phyloP scores from a whole-genome alignment of 2,329 filamentous ascomycete genomes.

The Colletotrichum tabaci region DNA sequence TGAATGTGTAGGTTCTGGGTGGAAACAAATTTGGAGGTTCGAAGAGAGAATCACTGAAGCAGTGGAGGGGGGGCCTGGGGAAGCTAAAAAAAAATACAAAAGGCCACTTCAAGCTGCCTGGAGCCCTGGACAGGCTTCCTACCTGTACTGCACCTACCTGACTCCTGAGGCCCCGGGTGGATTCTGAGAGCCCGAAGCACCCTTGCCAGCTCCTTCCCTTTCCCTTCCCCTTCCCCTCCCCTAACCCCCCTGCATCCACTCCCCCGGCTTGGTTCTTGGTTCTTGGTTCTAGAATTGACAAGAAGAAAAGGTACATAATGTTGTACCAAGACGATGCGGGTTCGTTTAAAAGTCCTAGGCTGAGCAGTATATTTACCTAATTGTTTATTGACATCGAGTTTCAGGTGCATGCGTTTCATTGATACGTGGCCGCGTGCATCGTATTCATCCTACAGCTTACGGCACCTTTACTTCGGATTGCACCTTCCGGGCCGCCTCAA shows the following conservation, averaged over 20 bases:
- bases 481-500: background rate
- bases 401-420: background rate
- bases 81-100: background rate
- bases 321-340: constrained; percentile 9
- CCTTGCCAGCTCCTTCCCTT: constrained; percentile 33
- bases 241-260: constrained; percentile 28
- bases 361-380: background rate
- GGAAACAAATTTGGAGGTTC: constrained; percentile 23
- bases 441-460: background rate
- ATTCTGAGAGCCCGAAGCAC: constrained; percentile 29
- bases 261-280: constrained; percentile 33
- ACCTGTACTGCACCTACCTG: no score
- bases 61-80: constrained; percentile 18
- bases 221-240: background rate
- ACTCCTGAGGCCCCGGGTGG: constrained; percentile 22
- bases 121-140: background rate
- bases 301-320: constrained; percentile 42
- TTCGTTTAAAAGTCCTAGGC: background rate
- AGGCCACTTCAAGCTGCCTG: constrained; percentile 12
- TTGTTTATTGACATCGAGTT: background rate
- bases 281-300: constrained; percentile 42
- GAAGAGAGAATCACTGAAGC: constrained; percentile 18
- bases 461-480: background rate
- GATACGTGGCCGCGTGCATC: no score
- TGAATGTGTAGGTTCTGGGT: constrained; percentile 28